Conservation (phyloP, 371 early-diverging fungal species). For the Apophysomyces elegans region DNA sequence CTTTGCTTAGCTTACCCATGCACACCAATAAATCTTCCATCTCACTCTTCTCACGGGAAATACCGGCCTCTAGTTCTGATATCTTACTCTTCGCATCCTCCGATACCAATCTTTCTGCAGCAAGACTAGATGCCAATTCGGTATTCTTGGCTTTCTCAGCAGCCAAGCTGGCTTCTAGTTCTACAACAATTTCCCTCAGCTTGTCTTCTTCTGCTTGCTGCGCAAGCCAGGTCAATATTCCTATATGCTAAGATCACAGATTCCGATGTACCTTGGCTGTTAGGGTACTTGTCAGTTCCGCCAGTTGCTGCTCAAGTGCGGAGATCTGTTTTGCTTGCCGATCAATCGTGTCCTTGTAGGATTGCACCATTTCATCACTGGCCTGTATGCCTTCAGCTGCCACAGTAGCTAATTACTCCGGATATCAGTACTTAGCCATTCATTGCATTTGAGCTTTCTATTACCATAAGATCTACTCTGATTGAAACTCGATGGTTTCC, state of each 20-base stretch:
- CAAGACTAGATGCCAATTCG: constrained; percentile 32
- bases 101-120: constrained; percentile 27
- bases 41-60: constrained; percentile 67
- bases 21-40: constrained; percentile 91
- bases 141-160: constrained; percentile 24
- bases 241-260: neutral
- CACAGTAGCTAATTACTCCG: constrained; percentile 17
- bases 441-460: neutral
- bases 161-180: constrained; percentile 4
- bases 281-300: constrained; percentile 29
- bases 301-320: constrained; percentile 24
- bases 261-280: constrained; percentile 27
- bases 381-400: constrained; percentile 23
- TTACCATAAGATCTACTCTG: constrained; percentile 12
- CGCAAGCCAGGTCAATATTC: neutral
- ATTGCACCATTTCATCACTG: constrained; percentile 41
- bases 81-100: constrained; percentile 43
- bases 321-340: constrained; percentile 48
- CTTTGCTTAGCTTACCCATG: constrained; percentile 54
- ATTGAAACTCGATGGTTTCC: constrained; percentile 40
- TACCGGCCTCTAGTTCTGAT: constrained; percentile 9
- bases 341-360: constrained; percentile 50
- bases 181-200: neutral
- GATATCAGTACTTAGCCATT: constrained; percentile 4
- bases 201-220: constrained; percentile 16